Base-by-base conservation (phyloP, 768 basidiomycete genomes). In the Hypholoma sublateritium region DNA sequence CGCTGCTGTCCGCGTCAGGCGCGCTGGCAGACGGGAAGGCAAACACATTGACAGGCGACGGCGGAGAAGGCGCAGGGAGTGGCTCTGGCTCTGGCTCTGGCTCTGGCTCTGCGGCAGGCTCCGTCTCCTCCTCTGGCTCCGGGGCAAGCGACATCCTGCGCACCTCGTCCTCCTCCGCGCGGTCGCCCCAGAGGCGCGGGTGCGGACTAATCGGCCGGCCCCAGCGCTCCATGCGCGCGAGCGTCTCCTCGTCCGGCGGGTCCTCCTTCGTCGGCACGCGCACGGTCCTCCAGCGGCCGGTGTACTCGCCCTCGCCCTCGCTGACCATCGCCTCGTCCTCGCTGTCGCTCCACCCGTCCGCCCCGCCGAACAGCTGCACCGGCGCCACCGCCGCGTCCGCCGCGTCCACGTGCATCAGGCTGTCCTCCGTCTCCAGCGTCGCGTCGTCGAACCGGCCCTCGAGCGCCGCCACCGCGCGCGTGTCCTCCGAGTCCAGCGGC, bases 181-280 rank as follows among this genome's bases (percentile, higher is more conserved):
- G 5, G 9, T 41, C 39, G 2, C 2, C 39, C 16, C 39, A 17
- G 1, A 41, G 39, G 7, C 16, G 5, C 39, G 85, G 88, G 67
- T 81, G 88, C 0, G 88, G 88, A 52, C 87, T 90, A 42, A 84
- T 78, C 0, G 89, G 88, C 11, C 84, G 76, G 2, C 89, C 88
- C 88, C 88, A 89, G 17, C 74, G 69, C 24, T 83, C 80, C 69
- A 77, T 79, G 36, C 81, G 74, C 5, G 63, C 71, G 32, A 72
- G 69, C 17, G 83, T 84, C 13, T 72, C 74, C 60, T 81, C 85
- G 49, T 83, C 83, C 3, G 86, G 85, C 0, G 87, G 86, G 59
- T 87, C 88, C 16, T 69, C 70, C 72, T 89, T 89, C 17, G 84
- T 87, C 17, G 78, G 84, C 4, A 89, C 79, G 7, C 65, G 73